Evolutionary conservation across 495 filamentous ascomycete genomes (phyloP).

Genomic region (Hyaloscypha finlandica): DNA sequence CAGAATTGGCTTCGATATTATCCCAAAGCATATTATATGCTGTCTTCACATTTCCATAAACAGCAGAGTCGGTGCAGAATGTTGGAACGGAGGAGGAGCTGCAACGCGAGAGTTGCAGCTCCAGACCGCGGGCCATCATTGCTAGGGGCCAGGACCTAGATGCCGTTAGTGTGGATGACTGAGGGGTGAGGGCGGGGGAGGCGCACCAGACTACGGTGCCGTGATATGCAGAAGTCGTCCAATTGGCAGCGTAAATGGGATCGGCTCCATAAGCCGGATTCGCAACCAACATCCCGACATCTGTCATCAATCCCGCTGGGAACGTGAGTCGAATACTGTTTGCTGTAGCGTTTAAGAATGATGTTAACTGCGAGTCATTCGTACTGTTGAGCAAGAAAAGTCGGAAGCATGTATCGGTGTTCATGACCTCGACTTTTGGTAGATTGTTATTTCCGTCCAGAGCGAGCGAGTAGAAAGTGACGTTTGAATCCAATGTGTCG

Average conservation of each 20-base stretch:
- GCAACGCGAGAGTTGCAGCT: constrained; percentile 50
- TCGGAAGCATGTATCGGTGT: constrained; percentile 66
- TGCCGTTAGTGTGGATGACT: background rate
- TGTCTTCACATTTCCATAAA: constrained; percentile 50
- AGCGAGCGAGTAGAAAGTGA: constrained; percentile 57
- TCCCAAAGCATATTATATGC: constrained; percentile 66
- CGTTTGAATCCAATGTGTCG: constrained; percentile 43
- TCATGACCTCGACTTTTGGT: constrained; percentile 57
- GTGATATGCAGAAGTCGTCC: constrained; percentile 59
- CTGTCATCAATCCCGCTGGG: constrained; percentile 59
- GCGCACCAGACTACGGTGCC: constrained; percentile 62
- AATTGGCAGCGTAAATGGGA: constrained; percentile 51
- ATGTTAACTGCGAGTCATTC: constrained; percentile 55
- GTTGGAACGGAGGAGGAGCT: constrained; percentile 31
- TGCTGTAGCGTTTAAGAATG: constrained; percentile 56
- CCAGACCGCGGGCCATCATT: constrained; percentile 63
- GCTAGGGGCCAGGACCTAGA: constrained; percentile 56
- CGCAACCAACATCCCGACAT: constrained; percentile 58
- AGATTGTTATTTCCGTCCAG: constrained; percentile 56
- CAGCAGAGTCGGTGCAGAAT: constrained; percentile 50
- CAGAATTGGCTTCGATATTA: constrained; percentile 54
- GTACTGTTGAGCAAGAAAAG: constrained; percentile 63
- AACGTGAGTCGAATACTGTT: constrained; percentile 58
- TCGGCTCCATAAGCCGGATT: constrained; percentile 62
- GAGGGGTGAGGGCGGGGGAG: background rate